Percentiles rank a stretch among this genome's conserved stretches.
Evolutionary conservation across 306 rosid species (phyloP).

Genomic region (Hippophae rhamnoides): DNA sequence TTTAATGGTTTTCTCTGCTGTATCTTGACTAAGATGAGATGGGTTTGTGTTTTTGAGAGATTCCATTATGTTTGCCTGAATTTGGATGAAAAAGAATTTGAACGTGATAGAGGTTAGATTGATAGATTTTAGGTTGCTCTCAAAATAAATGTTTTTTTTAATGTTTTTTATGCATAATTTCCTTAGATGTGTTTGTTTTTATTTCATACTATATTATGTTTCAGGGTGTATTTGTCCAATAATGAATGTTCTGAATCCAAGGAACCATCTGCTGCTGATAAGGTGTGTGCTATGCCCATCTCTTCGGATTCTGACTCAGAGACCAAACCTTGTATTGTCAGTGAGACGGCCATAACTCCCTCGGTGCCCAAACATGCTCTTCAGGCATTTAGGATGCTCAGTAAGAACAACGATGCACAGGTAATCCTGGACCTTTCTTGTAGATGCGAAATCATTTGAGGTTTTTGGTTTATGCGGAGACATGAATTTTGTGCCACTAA

Average conservation of each 20-base stretch:
- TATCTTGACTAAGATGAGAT: too few species aligned
- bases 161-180: too few species aligned
- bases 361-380: slow-evolving; percentile 46
- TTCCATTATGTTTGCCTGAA: too few species aligned
- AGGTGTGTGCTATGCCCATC: slow-evolving; percentile 25
- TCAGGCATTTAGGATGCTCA: slow-evolving; percentile 55
- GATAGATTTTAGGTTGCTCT: too few species aligned
- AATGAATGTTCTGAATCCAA: slow-evolving; percentile 21
- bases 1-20: too few species aligned
- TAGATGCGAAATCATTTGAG: neutral
- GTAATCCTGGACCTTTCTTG: slow-evolving; percentile 24
- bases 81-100: too few species aligned
- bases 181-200: neutral
- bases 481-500: too few species aligned
- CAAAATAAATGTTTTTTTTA: too few species aligned
- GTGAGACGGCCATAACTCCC: slow-evolving; percentile 22
- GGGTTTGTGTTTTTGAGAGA: too few species aligned
- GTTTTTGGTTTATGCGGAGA: neutral
- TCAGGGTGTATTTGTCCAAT: slow-evolving; percentile 52
- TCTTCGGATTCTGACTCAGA: slow-evolving; percentile 21
- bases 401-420: slow-evolving; percentile 56
- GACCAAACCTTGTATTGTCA: slow-evolving; percentile 24
- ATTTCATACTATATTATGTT: slow-evolving; percentile 1
- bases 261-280: slow-evolving; percentile 14
- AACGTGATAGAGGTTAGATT: too few species aligned